Conservation (phyloP, 2,329 filamentous ascomycete species). For the Pestalotiopsis sp. region DNA sequence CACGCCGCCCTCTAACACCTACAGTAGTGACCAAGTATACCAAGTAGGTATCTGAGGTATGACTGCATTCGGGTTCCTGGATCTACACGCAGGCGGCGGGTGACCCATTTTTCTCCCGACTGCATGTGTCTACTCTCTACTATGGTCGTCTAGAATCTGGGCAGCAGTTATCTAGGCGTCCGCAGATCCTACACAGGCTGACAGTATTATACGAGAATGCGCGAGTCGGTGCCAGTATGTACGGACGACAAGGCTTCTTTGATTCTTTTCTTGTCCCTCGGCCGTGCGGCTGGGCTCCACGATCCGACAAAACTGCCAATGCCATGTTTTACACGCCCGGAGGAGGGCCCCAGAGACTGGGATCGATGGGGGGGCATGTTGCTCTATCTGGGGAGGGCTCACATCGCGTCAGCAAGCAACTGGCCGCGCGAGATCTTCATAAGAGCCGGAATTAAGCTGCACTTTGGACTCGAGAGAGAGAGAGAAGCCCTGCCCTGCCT, state of each 20-base stretch:
- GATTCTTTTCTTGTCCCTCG: background rate
- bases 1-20: background rate
- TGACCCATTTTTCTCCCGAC: background rate
- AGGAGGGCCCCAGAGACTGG: background rate
- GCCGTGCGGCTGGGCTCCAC: background rate
- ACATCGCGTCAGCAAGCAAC: conserved; percentile 33
- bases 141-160: background rate
- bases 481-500: background rate
- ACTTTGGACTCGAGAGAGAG: background rate
- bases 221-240: background rate
- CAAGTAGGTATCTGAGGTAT: background rate
- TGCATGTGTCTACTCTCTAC: background rate
- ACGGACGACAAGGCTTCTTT: background rate
- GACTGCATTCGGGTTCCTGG: background rate
- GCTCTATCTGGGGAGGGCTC: conserved; percentile 18
- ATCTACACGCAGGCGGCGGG: background rate
- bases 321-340: background rate
- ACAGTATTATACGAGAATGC: background rate
- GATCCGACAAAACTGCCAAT: background rate
- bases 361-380: background rate
- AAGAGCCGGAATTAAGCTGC: conserved; percentile 32
- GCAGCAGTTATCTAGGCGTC: background rate
- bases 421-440: conserved; percentile 28
- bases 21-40: background rate
- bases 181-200: background rate